Conservation (phyloP, 306 rosid genomes). For the Citrullus mucosospermus region DNA sequence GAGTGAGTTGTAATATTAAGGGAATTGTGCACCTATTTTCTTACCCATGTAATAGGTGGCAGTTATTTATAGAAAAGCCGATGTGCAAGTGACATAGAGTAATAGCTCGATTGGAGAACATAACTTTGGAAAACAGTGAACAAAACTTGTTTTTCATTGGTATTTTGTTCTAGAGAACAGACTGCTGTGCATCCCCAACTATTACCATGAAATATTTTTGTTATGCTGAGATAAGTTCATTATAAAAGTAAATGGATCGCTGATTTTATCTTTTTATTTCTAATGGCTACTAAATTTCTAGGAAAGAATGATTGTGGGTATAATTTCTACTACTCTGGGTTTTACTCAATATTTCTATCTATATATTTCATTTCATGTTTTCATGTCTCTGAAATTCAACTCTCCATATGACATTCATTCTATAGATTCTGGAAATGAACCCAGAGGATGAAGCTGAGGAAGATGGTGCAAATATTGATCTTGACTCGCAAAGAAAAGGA, state of each 20-base stretch:
- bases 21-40: not conserved
- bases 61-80: not conserved
- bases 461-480: conserved; percentile 94
- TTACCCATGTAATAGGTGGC: not conserved
- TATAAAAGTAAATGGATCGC: not conserved
- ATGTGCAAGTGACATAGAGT: not conserved
- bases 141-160: not conserved
- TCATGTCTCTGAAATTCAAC: not conserved
- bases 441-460: conserved; percentile 97
- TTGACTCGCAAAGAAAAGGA: conserved; percentile 87
- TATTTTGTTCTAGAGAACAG: no score
- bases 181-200: not conserved
- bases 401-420: not conserved
- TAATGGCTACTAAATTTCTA: not conserved
- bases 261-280: not conserved
- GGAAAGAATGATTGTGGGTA: not conserved
- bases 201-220: not conserved
- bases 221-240: not conserved
- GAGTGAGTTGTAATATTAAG: not conserved
- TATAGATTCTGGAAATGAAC: conserved; percentile 87
- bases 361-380: not conserved
- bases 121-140: not conserved
- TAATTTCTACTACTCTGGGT: not conserved
- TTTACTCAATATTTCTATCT: not conserved
- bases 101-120: not conserved